Base-by-base conservation (phyloP, 768 basidiomycete genomes). In the Mycena crocata region DNA sequence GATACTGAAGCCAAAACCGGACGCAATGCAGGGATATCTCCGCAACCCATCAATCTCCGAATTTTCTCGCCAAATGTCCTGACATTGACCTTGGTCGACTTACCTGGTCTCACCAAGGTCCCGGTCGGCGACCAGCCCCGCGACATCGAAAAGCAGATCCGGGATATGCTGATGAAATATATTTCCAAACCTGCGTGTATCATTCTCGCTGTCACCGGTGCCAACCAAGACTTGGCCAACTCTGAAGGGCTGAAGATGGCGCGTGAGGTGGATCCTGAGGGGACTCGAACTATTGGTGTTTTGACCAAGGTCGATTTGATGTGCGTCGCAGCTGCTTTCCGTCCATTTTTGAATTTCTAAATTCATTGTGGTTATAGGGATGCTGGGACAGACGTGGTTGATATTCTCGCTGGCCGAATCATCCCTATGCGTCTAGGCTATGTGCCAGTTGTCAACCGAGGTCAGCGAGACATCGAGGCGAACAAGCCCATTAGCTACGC, bases 1-100 rank as follows among this genome's bases (percentile, higher is more conserved):
- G 98, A 99, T 78, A 99, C 98, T 1, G 98, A 99, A 77, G 93
- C 94, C 64, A 99, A 99, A 87, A 99, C 98, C 0, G 98, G 98
- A 64, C 93, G 93, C 79, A 99, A 99, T 76, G 96, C 97, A 44
- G 97, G 98, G 64, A 98, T 99, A 74, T 99, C 98, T 2, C 95
- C 98, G 17, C 88, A 90, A 64, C 96, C 98, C 60, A 99, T 99
- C 87, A 99, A 99, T 81, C 83, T 99, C 62, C 94, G 98, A 67
- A 93, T 99, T 79, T 98, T 89, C 84, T 98, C 97, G 2, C 98
- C 98, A 30, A 94, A 98, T 74, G 96, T 99, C 76, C 87, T 98
- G 63, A 99, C 98, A 12, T 87, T 99, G 26, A 99, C 98, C 32
- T 87, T 99, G 64, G 97, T 99, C 82, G 98, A 99, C 82, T 83